Evolutionary conservation across 2,329 filamentous ascomycete genomes (phyloP), one percentile per base, ranked within the genome.

Genomic region (Botrytis pseudocinerea): DNA sequence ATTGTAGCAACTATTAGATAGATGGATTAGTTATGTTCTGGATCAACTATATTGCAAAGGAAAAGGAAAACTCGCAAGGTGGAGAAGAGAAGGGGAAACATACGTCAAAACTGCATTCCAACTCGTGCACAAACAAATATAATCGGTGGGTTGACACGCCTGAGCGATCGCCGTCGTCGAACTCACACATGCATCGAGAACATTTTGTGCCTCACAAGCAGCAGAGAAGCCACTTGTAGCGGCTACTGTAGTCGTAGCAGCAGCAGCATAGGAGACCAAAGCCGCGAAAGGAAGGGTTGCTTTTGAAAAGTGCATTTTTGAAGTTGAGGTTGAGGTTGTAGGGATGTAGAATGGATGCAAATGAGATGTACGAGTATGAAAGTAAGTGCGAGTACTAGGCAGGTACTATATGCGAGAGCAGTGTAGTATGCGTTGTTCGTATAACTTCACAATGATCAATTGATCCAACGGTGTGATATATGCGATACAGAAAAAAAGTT

Each of bases 61-160:
- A 18, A 57, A 16, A 38, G 51, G 38, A 7, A 6, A 16, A 12
- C 5, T n/a, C 5, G 22, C 28, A 22, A 40, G 6, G 22, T 14
- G 69, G 14, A 51, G 18, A 18, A 22, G n/a, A 46, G 12, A 61
- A 22, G 32, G 35, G 1, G 8, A 32, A 4, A 73, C 81, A 71
- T 79, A 86, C 85, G 85, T 87, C 76, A 87, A 77, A 51, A 88
- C 82, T 70, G 87, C 84, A 54, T 79, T 85, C 80, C 86, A 87
- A 77, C 87, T 84, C 68, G 84, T 82, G 82, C 89, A 91, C 44
- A 90, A 83, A 82, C 89, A 91, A 68, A 71, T 71, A 42, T 81
- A 84, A 74, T 84, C 83, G 10, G 76, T 79, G 28, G 78, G 64
- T 3, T 63, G 66, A 73, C 83, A 84, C 9, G 78, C 76, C n/a